phyloP scores from a whole-genome alignment of 1,284 basidiomycete genomes.

The Xerocomus subilludens region DNA sequence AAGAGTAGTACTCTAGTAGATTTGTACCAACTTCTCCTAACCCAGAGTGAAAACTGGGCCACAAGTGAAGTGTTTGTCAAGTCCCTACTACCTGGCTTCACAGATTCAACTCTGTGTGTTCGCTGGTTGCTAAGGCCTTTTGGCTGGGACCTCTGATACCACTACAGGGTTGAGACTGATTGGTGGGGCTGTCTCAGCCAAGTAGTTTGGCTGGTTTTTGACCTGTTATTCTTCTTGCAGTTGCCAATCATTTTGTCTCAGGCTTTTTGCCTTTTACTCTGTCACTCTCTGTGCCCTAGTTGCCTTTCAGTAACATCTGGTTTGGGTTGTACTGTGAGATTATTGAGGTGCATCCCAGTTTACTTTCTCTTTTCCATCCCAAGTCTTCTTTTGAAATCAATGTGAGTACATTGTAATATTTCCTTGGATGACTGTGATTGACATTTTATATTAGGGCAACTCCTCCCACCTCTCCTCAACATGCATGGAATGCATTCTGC shows the following conservation, averaged over 20 bases:
- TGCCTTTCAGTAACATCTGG: too few relatives aligned
- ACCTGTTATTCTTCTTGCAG: too few relatives aligned
- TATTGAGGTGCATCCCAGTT: too few relatives aligned
- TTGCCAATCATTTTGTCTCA: too few relatives aligned
- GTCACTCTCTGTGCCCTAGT: too few relatives aligned
- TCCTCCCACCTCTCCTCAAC: slow-evolving; percentile 1
- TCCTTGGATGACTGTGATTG: neutral
- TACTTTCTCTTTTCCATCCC: too few relatives aligned
- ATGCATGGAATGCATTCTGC: neutral
- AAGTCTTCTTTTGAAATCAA: too few relatives aligned
- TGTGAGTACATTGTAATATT: neutral
- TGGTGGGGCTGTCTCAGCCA: neutral
- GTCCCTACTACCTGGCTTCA: slow-evolving; percentile 34
- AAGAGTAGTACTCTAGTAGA: neutral
- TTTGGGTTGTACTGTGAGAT: too few relatives aligned
- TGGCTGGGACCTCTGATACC: slow-evolving; percentile 9
- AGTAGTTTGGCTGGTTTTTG: too few relatives aligned
- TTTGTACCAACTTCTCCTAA: too few relatives aligned
- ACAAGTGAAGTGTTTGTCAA: slow-evolving; percentile 20
- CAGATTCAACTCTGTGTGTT: slow-evolving; percentile 35
- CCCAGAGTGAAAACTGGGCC: neutral
- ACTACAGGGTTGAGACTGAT: slow-evolving; percentile 12
- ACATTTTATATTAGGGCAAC: neutral
- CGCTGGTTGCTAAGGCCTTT: slow-evolving; percentile 8
- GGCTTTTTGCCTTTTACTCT: too few relatives aligned